Base-by-base conservation (phyloP, 2,329 filamentous ascomycete species). In the Apiospora koreana region DNA sequence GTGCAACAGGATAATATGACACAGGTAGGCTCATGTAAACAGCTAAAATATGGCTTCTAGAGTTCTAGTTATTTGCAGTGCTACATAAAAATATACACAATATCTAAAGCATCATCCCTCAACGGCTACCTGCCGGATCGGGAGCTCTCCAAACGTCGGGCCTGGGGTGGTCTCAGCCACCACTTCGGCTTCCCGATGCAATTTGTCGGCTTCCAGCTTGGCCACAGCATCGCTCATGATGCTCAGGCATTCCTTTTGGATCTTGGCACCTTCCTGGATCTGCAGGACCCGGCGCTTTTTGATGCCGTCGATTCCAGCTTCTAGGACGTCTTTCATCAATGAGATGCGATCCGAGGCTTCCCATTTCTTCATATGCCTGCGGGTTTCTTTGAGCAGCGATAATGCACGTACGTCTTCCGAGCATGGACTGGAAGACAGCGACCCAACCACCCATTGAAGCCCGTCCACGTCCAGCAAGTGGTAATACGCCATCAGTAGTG, bases 161-260 rank as follows among this genome's bases (percentile, higher is more conserved):
- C 54, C 18, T n/a, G 18, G 31, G 8, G 54, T 38, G 8, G 31
- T 38, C 31, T 62, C 31, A 38, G 54, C 31, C 54, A 38, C 18
- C 21, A 62, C 21, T 38, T 38, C 31, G 54, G 54, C 31, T 38
- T 62, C 31, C 54, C 21, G 18, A 38, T 5, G 18, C 31, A 9
- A n/a, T 9, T 62, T 62, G 31, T 10, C 21, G 28, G 54, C 54
- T 38, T 62, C 54, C 54, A 62, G n/a, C 31, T 62, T 38, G 54
- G 54, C 31, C 31, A 62, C 31, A 12, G 77, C 78, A 35, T 76
- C 72, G 3, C 74, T 69, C 68, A 79, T 74, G 45, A 80, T 78
- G 28, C 70, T 72, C 21, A 79, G 70, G 12, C 75, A 73, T 71
- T 77, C 73, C 12, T 72, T 38, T 7, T 73, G 73, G 45, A 79